Conservation (phyloP, 176 grass and related monocot genomes). For the Cocos nucifera region DNA sequence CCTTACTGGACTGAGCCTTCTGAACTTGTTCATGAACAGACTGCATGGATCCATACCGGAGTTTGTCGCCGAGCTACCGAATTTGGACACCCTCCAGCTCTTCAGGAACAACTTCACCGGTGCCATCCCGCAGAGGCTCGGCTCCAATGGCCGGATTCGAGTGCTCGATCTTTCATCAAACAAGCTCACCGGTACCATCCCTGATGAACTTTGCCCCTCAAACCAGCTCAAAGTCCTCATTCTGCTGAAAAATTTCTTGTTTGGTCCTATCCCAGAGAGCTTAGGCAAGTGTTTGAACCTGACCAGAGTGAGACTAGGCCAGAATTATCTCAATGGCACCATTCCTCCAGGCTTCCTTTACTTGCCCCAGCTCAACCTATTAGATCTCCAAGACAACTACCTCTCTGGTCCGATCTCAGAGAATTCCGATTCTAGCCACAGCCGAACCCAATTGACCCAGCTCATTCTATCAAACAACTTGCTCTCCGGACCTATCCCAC, state of each 20-base stretch:
- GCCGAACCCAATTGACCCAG: slow-evolving; percentile 47
- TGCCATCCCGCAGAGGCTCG: slow-evolving; percentile 43
- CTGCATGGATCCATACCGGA: slow-evolving; percentile 68
- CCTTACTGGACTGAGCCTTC: slow-evolving; percentile 41
- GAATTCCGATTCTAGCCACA: slow-evolving; percentile 15
- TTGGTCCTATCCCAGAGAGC: slow-evolving; percentile 57
- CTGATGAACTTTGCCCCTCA: slow-evolving; percentile 47
- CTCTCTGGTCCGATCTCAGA: slow-evolving; percentile 54
- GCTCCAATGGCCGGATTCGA: slow-evolving; percentile 32
- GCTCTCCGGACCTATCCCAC: slow-evolving; percentile 51
- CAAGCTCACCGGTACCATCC: slow-evolving; percentile 62
- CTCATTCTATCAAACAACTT: slow-evolving; percentile 85
- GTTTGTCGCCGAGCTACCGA: slow-evolving; percentile 49
- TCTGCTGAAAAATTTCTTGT: slow-evolving; percentile 87
- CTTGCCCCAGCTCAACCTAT: slow-evolving; percentile 61
- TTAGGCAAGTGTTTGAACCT: slow-evolving; percentile 71
- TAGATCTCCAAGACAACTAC: slow-evolving; percentile 93
- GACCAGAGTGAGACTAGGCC: slow-evolving; percentile 73
- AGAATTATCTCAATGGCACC: slow-evolving; percentile 96
- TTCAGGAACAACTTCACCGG: slow-evolving; percentile 99
- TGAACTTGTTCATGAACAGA: slow-evolving; percentile 95
- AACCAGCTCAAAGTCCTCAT: slow-evolving; percentile 62
- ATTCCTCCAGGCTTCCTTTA: slow-evolving; percentile 73
- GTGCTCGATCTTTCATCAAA: slow-evolving; percentile 85
- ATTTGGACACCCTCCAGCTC: slow-evolving; percentile 72